Conservation (phyloP, 1,284 basidiomycete species). For the Chalciporus piperatoides region DNA sequence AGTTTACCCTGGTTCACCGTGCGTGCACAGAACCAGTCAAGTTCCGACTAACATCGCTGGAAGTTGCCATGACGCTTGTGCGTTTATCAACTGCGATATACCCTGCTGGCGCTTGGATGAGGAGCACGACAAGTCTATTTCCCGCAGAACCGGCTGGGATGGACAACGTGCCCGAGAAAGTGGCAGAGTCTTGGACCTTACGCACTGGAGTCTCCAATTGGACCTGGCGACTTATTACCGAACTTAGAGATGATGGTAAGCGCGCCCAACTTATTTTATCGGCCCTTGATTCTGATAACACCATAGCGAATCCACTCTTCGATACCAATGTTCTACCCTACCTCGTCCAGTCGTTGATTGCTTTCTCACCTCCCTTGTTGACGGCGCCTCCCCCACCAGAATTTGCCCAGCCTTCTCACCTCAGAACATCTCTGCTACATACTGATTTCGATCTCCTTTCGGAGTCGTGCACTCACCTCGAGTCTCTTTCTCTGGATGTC, state of each 20-base stretch:
- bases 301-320: slow-evolving; percentile 52
- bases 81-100: slow-evolving; percentile 68
- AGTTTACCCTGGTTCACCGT: slow-evolving; percentile 2
- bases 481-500: slow-evolving; percentile 71
- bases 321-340: slow-evolving; percentile 59
- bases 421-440: slow-evolving; percentile 52
- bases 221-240: slow-evolving; percentile 71
- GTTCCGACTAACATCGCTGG: slow-evolving; percentile 58
- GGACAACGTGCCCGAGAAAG: slow-evolving; percentile 25
- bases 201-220: slow-evolving; percentile 65
- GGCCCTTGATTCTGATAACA: slow-evolving; percentile 12
- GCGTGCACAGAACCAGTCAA: slow-evolving; percentile 61
- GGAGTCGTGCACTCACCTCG: slow-evolving; percentile 69
- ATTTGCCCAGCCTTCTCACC: slow-evolving; percentile 42
- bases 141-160: slow-evolving; percentile 18
- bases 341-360: slow-evolving; percentile 53
- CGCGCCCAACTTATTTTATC: slow-evolving; percentile 2
- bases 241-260: slow-evolving; percentile 61
- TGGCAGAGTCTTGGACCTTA: slow-evolving; percentile 60
- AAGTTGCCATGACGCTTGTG: slow-evolving; percentile 63
- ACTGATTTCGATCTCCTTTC: slow-evolving; percentile 71
- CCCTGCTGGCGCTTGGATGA: slow-evolving; percentile 61
- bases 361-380: slow-evolving; percentile 53
- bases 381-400: slow-evolving; percentile 35
- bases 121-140: slow-evolving; percentile 25